Evolutionary conservation across 1,139 yeast genomes (phyloP).

Genomic region (Yamadazyma oceani): DNA sequence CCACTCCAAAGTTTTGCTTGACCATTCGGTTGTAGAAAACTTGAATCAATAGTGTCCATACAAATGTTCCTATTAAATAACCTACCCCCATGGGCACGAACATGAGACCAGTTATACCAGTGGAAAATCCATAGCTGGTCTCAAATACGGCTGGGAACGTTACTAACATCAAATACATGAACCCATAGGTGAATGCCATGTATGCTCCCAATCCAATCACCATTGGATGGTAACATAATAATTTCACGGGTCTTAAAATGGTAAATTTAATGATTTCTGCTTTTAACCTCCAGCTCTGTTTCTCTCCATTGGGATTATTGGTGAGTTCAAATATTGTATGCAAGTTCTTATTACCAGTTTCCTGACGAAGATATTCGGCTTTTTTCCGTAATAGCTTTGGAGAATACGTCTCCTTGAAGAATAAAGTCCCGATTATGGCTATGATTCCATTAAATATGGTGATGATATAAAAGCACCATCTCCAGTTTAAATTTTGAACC

Average conservation of each 20-base stretch:
- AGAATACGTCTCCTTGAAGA: constrained; percentile 57
- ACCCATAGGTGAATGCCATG: constrained; percentile 66
- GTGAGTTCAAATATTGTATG: constrained; percentile 56
- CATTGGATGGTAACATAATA: constrained; percentile 60
- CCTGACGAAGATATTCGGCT: constrained; percentile 45
- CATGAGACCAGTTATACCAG: constrained; percentile 58
- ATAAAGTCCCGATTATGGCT: constrained; percentile 42
- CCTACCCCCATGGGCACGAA: constrained; percentile 57
- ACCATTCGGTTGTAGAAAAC: constrained; percentile 33
- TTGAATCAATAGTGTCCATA: constrained; percentile 47
- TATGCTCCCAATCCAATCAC: constrained; percentile 59
- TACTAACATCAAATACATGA: constrained; percentile 60
- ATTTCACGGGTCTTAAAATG: constrained; percentile 52
- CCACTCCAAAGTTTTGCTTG: constrained; percentile 46
- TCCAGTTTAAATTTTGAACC: constrained; percentile 38
- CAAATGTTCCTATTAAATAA: constrained; percentile 41
- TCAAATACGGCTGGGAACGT: constrained; percentile 57
- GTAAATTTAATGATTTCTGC: constrained; percentile 32
- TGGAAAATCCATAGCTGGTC: constrained; percentile 43
- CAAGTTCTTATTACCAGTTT: constrained; percentile 55
- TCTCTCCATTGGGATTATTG: constrained; percentile 18
- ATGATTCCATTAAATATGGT: constrained; percentile 54
- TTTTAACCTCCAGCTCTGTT: constrained; percentile 9
- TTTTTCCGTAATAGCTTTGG: constrained; percentile 52
- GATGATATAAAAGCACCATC: constrained; percentile 63